Conservation (phyloP, 108 stramenopile genomes). For the Pseudonitzschia pungens region DNA sequence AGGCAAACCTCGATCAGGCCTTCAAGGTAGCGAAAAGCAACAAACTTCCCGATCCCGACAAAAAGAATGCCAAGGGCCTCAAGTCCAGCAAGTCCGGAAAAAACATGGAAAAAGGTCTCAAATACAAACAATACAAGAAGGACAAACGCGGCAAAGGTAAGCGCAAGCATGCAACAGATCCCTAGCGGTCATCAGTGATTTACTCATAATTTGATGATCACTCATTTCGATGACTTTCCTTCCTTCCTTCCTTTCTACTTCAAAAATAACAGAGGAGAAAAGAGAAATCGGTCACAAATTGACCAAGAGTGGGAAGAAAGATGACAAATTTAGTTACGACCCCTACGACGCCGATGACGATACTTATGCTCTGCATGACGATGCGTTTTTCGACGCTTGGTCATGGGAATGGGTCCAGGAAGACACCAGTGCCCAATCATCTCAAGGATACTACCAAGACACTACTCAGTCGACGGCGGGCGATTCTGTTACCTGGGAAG, state of each 20-base stretch:
- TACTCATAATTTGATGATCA: too few species aligned
- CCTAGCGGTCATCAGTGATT: too few species aligned
- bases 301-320: slow-evolving; percentile 9
- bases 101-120: neutral
- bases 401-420: slow-evolving; percentile 9
- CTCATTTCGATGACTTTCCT: too few species aligned
- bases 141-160: slow-evolving; percentile 9
- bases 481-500: neutral
- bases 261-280: neutral
- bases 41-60: neutral
- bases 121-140: slow-evolving; percentile 4
- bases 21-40: neutral
- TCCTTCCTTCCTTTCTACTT: too few species aligned
- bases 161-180: too few species aligned
- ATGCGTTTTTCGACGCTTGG: neutral
- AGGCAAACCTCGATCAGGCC: neutral
- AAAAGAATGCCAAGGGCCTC: neutral
- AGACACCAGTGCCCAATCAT: neutral
- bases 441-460: neutral
- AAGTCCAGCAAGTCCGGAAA: neutral
- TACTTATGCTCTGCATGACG: neutral
- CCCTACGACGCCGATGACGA: slow-evolving; percentile 12
- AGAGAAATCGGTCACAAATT: slow-evolving; percentile 5
- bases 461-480: neutral
- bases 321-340: slow-evolving; percentile 7